phyloP scores from a whole-genome alignment of 2,329 filamentous ascomycete genomes.

The Botrytis medusae region DNA sequence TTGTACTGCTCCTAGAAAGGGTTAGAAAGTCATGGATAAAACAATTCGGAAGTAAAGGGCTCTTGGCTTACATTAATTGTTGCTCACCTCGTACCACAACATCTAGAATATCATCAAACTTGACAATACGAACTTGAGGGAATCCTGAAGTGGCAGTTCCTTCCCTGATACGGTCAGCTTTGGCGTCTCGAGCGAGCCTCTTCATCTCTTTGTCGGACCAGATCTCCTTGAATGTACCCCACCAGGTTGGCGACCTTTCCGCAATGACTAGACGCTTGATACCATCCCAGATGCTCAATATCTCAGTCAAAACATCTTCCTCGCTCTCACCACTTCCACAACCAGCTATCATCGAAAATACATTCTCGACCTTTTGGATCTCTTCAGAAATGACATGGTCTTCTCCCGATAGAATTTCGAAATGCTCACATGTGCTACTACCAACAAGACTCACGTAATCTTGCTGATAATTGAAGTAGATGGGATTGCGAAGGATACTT shows the following conservation, averaged over 20 bases:
- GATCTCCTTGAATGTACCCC: constrained; percentile 17
- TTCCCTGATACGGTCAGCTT: neutral
- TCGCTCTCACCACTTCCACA: constrained; percentile 2
- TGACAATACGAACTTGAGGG: constrained; percentile 14
- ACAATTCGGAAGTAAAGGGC: neutral
- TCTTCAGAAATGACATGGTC: neutral
- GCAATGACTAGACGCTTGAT: constrained; percentile 2
- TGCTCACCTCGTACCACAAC: neutral
- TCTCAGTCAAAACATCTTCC: neutral
- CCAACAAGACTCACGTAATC: constrained; percentile 13
- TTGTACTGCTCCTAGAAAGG: neutral
- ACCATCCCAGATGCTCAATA: neutral
- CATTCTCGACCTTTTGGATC: constrained; percentile 11
- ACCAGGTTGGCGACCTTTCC: constrained; percentile 15
- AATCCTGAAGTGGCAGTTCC: neutral
- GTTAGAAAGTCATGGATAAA: neutral
- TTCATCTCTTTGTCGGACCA: constrained; percentile 17
- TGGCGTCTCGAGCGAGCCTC: neutral
- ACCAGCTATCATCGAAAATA: neutral
- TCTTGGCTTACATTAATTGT: neutral
- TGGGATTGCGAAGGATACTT: neutral
- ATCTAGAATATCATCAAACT: constrained; percentile 10
- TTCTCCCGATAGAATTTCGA: neutral
- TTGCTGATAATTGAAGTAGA: constrained; percentile 17
- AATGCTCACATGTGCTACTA: neutral